phyloP scores from a whole-genome alignment of 169 alveolate genomes.

The Babesia bigemina region DNA sequence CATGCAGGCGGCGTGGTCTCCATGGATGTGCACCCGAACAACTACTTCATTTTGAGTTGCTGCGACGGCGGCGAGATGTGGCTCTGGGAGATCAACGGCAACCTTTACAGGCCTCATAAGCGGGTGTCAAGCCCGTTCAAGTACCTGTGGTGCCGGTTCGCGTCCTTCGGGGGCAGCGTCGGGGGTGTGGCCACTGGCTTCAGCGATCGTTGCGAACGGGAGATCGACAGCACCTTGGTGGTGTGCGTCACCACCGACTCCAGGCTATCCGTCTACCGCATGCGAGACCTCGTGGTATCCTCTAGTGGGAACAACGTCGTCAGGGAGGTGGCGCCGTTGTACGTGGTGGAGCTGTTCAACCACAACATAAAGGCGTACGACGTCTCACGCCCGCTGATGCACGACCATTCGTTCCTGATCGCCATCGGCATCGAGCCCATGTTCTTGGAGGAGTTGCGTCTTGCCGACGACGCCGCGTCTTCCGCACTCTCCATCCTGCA shows the following conservation, averaged over 20 bases:
- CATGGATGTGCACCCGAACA: constrained; percentile 75
- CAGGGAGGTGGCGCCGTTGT: constrained; percentile 38
- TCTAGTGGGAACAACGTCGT: constrained; percentile 49
- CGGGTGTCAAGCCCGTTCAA: constrained; percentile 24
- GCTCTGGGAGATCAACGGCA: constrained; percentile 66
- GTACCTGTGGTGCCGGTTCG: constrained; percentile 45
- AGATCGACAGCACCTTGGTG: constrained; percentile 28
- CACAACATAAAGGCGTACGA: constrained; percentile 58
- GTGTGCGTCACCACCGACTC: constrained; percentile 35
- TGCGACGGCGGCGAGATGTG: constrained; percentile 76
- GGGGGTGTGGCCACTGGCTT: constrained; percentile 2
- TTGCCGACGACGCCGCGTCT: constrained; percentile 16
- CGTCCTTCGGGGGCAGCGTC: not conserved
- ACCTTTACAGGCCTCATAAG: constrained; percentile 50
- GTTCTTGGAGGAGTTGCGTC: constrained; percentile 24
- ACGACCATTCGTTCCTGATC: constrained; percentile 24
- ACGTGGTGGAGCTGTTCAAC: constrained; percentile 55
- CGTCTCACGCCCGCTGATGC: constrained; percentile 20
- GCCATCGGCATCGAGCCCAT: constrained; percentile 62
- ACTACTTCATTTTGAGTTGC: constrained; percentile 74
- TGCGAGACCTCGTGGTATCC: constrained; percentile 47
- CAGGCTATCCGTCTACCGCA: constrained; percentile 33
- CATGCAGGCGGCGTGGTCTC: constrained; percentile 79
- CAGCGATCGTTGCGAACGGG: constrained; percentile 30
- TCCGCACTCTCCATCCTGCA: constrained; percentile 11